Base-by-base conservation (phyloP, 805 yeast genomes). In the Yueomyces sinensis region DNA sequence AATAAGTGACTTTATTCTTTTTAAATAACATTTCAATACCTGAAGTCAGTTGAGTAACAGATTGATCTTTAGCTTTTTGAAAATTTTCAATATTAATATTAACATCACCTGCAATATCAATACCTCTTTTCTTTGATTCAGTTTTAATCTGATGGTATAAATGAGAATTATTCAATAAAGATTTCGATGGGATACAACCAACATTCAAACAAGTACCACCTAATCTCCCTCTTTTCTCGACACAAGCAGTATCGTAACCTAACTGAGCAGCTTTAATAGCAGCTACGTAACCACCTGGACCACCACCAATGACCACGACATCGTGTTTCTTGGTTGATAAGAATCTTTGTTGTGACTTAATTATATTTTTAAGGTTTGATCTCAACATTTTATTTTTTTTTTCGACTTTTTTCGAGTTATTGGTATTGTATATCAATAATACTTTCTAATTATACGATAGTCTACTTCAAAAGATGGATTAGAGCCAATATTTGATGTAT, bases 141-240 rank as follows among this genome's bases (percentile, higher is more conserved):
- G 75, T 79, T 60, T 75, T 68, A 62, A 91, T 81, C 59, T 77
- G 80, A 62, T 91, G 97, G 68, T 72, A 89, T 47, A 89, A 60
- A 41, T 86, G 95, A 14, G 97, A 82, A 71, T 91, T 91, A 76
- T 91, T 89, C 52, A 91, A 68, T 40, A 91, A 63, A 5, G 98
- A 82, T 65, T 91, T 91, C 45, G 98, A 91, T 39, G 99, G 99
- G 54, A 91, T 91, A 72, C 99, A 91, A 33, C 99, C 99, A 36
- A 91, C 97, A 62, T 91, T 91, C 52, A 93, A 68, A 74, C 99
- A 91, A 37, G 98, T 91, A 54, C 99, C 99, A 43, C 99, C 99
- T 43, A 93, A 72, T 31, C 75, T 64, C 31, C 99, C 99, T 63
- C 99, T 80, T 66, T 84, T 86, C 63, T 91, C 99, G 46, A 91